phyloP scores from a whole-genome alignment of 1,284 basidiomycete species.

The Trichosporon sp. region DNA sequence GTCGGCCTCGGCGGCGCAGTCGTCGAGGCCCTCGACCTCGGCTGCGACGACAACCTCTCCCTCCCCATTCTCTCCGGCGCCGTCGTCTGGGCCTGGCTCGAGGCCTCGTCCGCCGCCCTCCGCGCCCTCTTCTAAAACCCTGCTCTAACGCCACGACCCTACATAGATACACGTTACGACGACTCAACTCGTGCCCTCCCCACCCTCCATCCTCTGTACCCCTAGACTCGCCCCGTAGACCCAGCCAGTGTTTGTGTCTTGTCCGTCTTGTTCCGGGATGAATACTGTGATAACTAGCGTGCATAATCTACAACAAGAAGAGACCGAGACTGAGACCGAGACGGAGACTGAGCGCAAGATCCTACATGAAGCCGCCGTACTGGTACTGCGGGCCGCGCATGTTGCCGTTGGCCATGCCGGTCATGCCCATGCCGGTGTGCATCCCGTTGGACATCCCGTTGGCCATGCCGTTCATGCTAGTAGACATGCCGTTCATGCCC shows the following conservation, averaged over 20 bases:
- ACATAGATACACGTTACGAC: not conserved
- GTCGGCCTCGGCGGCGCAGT: constrained; percentile 74
- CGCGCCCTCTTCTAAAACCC: not conserved
- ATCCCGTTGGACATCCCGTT: not conserved
- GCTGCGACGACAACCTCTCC: constrained; percentile 89
- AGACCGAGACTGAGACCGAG: not conserved
- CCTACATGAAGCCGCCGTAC: not conserved
- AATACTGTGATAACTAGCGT: constrained; percentile 4
- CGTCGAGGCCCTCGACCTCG: constrained; percentile 81
- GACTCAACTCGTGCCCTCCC: not conserved
- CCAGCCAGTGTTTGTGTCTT: not conserved
- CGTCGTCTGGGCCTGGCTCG: constrained; percentile 60
- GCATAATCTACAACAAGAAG: not conserved
- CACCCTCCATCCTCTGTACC: not conserved
- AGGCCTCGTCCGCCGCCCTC: constrained; percentile 24
- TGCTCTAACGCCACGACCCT: no score
- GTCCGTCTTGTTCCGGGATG: constrained; percentile 9
- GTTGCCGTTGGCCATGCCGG: not conserved
- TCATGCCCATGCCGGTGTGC: not conserved
- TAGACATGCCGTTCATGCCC: not conserved
- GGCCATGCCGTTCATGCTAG: not conserved
- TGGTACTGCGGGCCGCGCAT: not conserved
- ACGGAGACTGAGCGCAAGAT: not conserved
- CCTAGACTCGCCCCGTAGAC: not conserved
- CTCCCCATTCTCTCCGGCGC: constrained; percentile 85